Evolutionary conservation across 176 grass and related monocot genomes (phyloP).

Genomic region (Miscanthus lutarioriparius): DNA sequence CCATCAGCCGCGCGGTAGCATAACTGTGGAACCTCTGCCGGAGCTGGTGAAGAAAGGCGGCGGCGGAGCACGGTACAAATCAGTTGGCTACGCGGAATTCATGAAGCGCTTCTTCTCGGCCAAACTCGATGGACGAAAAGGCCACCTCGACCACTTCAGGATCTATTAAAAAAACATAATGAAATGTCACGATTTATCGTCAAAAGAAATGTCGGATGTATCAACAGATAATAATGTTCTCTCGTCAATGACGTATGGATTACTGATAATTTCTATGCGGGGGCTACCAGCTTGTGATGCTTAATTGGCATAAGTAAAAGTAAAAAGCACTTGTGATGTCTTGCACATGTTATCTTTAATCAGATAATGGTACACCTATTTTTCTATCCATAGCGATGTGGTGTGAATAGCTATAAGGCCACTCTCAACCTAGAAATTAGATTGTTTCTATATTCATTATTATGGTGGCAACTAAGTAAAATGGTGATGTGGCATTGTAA

Average conservation of each 20-base stretch:
- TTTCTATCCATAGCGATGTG: no score
- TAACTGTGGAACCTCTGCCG: conserved; percentile 30
- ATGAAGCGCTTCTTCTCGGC: neutral
- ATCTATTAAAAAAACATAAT: neutral
- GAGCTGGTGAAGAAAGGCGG: conserved; percentile 16
- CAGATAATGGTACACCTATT: no score
- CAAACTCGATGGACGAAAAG: conserved; percentile 10
- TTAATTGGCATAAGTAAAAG: no score
- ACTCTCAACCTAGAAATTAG: no score
- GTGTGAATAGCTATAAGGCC: no score
- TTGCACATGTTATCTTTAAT: no score
- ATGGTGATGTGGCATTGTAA: no score
- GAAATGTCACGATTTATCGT: neutral
- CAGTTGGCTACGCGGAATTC: conserved; percentile 2
- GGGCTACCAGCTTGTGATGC: no score
- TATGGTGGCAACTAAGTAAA: no score
- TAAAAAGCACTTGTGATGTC: no score
- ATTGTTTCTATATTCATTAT: no score
- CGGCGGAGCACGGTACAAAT: neutral
- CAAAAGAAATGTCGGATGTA: neutral
- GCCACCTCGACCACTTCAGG: conserved; percentile 1
- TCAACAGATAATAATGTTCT: neutral
- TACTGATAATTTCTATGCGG: neutral
- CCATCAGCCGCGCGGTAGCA: conserved; percentile 22
- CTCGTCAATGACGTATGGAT: neutral